Base-by-base conservation (phyloP, 306 rosid genomes). In the Inga oerstediana region DNA sequence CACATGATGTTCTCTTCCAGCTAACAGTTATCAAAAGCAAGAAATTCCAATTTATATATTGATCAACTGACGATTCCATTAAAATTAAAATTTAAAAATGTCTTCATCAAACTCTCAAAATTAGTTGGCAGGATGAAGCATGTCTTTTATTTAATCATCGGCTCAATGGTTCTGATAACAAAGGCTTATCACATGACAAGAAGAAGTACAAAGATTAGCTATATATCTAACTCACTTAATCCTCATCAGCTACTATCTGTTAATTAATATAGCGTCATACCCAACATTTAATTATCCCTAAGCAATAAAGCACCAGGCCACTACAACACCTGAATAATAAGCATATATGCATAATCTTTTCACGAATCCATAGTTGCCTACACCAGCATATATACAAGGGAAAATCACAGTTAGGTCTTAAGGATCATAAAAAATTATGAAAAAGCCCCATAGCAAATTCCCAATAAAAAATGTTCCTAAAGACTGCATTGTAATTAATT, bases 191-290 rank as follows among this genome's bases (percentile, higher is more conserved):
- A 24, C 27, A 24, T 24, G 27, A 24, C 27, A 24, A 24, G 27
- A 24, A 24, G 27, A 24, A 24, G 27, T 49, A 82, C 80, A 75
- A 84, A 69, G 89, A 91, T 81, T 56, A 37, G 77, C 64, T 79
- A 56, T 48, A 48, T 75, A 24, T 24, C 48, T 37, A 46, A 68
- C 76, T 83, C 58, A 66, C 88, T 76, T 34, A 37, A 78, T 61
- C 79, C 67, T 66, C 54, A 77, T 32, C 34, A 32, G 64, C 64
- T 58, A 37, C 54, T n/a, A 68, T 51, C 49, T 62, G 81, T 82
- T 70, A 49, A 49, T 32, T 8, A 65, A 83, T 81, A 51, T 45
- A 80, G 70, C 68, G 58, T 59, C 49, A 75, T 75, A 24, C 80
- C 64, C 76, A 79, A 37, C 37, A 62, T 48, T 52, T 52, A 84